phyloP scores from a whole-genome alignment of 805 yeast genomes.

The Hanseniaspora mollemarum region DNA sequence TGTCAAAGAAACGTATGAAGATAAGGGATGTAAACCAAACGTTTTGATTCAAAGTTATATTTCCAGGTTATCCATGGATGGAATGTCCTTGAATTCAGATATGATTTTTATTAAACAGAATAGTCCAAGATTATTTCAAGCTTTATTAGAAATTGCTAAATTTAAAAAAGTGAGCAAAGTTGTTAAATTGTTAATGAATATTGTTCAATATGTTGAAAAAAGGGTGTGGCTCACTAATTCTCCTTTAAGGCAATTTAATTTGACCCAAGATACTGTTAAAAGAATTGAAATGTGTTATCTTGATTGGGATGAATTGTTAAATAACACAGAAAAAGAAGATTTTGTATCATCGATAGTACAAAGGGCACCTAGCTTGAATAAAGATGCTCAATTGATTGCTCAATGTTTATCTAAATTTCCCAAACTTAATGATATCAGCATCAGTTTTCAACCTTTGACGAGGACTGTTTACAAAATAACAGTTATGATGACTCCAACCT shows the following conservation, averaged over 20 bases:
- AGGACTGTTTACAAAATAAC: constrained; percentile 54
- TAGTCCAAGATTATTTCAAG: constrained; percentile 78
- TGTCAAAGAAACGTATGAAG: constrained; percentile 56
- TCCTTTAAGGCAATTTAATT: constrained; percentile 79
- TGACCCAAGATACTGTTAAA: constrained; percentile 57
- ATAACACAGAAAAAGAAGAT: constrained; percentile 19
- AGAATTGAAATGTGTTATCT: constrained; percentile 69
- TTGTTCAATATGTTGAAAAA: constrained; percentile 70
- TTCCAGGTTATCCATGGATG: constrained; percentile 64
- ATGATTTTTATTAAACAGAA: constrained; percentile 88
- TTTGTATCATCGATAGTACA: background rate
- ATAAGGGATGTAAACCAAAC: constrained; percentile 67
- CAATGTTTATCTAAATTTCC: constrained; percentile 50
- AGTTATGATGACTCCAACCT: constrained; percentile 55
- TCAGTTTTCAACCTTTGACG: constrained; percentile 67
- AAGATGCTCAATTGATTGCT: background rate
- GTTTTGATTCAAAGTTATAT: constrained; percentile 76
- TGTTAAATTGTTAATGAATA: constrained; percentile 44
- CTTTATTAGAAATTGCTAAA: constrained; percentile 67
- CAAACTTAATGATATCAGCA: constrained; percentile 39
- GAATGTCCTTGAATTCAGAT: constrained; percentile 85
- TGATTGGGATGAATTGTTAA: constrained; percentile 47
- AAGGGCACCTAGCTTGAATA: background rate
- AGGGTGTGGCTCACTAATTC: constrained; percentile 77
- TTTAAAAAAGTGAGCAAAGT: constrained; percentile 60